phyloP scores from a whole-genome alignment of 176 grass and related monocot genomes.

The Poa annua region DNA sequence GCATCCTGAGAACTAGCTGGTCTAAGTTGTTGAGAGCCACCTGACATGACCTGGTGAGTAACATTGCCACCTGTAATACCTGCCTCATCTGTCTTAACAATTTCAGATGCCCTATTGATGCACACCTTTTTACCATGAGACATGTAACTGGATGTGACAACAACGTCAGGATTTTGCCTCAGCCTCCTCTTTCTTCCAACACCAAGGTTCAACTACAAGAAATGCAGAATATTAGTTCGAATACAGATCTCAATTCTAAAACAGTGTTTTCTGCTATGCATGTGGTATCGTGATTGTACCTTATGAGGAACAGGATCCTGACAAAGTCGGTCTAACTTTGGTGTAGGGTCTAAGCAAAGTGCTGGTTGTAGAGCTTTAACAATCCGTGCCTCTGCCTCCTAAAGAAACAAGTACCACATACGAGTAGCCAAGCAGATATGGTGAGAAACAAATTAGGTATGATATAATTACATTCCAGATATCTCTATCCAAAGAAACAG shows the following conservation, averaged over 20 bases:
- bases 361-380: conserved; percentile 83
- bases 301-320: conserved; percentile 74
- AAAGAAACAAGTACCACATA: conserved; percentile 45
- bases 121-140: conserved; percentile 85
- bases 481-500: conserved; percentile 17
- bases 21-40: conserved; percentile 56
- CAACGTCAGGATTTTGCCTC: conserved; percentile 69
- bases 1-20: conserved; percentile 71
- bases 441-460: conserved; percentile 17
- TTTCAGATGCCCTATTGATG: conserved; percentile 70
- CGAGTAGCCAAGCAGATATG: conserved; percentile 6
- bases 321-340: conserved; percentile 86
- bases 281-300: conserved; percentile 49
- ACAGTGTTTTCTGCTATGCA: conserved; percentile 34
- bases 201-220: conserved; percentile 86
- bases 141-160: conserved; percentile 70
- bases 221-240: conserved; percentile 36
- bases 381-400: conserved; percentile 95
- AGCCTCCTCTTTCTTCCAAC: conserved; percentile 83
- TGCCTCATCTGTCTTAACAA: conserved; percentile 50
- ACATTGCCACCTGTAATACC: conserved; percentile 49
- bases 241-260: conserved; percentile 12
- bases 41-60: conserved; percentile 54
- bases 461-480: conserved; percentile 21
- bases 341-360: conserved; percentile 92